Evolutionary conservation across 495 filamentous ascomycete genomes (phyloP), one percentile per base, ranked within the genome.

Genomic region (Penicillium bovifimosum): DNA sequence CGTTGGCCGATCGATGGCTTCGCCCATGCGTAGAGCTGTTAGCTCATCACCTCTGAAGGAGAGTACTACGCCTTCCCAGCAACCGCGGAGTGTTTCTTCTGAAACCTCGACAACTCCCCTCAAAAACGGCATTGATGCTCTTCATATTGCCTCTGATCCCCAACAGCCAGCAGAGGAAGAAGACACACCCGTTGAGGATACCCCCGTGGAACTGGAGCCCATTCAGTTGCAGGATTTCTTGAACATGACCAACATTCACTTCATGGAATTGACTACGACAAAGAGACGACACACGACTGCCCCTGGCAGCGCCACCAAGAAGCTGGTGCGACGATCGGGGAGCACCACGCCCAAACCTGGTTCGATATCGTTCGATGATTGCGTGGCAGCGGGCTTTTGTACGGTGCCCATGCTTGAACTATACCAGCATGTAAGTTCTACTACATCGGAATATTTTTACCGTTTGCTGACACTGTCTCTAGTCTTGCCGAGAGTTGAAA

Each of bases 211-310:
- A 35, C 76, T 76, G 40, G 85, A 88, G 50, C 81, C 83, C 11
- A 91, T 98, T 24, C 85, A 91, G 44, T 75, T 98, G 2, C 88
- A 95, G 60, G 86, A 96, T 33, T 98, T 98, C 70, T 71, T 98
- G 40, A 88, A 96, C 59, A 82, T 96, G 81, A 96, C 93, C 5
- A 89, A 85, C 52, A 96, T 98, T 58, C 87, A 91, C 34, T 98
- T 98, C 71, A 96, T 98, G 86, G 95, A 98, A 61, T 77, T 96
- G 26, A 86, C 80, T 2, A 96, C 88, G 2, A 96, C 92, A 0
- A 98, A 96, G 67, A 76, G 93, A 54, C 78, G 93, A 39, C 87
- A 92, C 61, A 97, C 93, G 0, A 81, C 84, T 29, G 89, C 80
- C 1, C 85, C 86, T 14, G 75, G 76, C 47, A 67, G 67, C 64